Conservation (phyloP, 495 filamentous ascomycete genomes). For the Amniculicola lignicola region DNA sequence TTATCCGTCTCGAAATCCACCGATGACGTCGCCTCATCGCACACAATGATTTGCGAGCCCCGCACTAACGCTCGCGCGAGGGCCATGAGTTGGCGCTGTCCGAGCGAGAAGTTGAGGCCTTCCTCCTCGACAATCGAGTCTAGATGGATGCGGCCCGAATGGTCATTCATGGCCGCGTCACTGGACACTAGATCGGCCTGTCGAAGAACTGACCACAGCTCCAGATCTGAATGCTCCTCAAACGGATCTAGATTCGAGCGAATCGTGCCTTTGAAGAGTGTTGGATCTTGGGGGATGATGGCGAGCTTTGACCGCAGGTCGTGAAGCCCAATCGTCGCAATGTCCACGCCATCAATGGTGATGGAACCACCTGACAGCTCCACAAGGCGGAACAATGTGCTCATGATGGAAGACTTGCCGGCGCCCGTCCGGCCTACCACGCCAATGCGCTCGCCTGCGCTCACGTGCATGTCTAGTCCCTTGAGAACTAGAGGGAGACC, state of each 20-base stretch:
- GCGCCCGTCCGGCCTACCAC: constrained; percentile 93
- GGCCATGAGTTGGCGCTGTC: constrained; percentile 93
- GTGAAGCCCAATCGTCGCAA: constrained; percentile 75
- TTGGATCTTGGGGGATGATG: constrained; percentile 96
- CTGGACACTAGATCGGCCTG: constrained; percentile 73
- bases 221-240: constrained; percentile 77
- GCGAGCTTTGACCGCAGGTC: constrained; percentile 84
- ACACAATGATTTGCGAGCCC: constrained; percentile 85
- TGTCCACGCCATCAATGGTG: constrained; percentile 86
- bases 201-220: constrained; percentile 82
- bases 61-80: constrained; percentile 86
- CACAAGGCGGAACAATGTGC: constrained; percentile 83
- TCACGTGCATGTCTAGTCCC: constrained; percentile 71
- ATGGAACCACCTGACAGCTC: constrained; percentile 83
- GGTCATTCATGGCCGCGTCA: constrained; percentile 46
- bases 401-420: constrained; percentile 94
- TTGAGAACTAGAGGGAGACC: constrained; percentile 81
- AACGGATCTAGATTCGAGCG: constrained; percentile 92
- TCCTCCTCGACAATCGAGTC: constrained; percentile 88
- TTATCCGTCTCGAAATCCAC: constrained; percentile 96
- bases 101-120: constrained; percentile 93
- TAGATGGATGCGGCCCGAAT: constrained; percentile 66
- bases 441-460: constrained; percentile 84
- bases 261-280: constrained; percentile 88
- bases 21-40: constrained; percentile 88